Conservation (phyloP, 768 basidiomycete genomes). For the Amanita rubescens region DNA sequence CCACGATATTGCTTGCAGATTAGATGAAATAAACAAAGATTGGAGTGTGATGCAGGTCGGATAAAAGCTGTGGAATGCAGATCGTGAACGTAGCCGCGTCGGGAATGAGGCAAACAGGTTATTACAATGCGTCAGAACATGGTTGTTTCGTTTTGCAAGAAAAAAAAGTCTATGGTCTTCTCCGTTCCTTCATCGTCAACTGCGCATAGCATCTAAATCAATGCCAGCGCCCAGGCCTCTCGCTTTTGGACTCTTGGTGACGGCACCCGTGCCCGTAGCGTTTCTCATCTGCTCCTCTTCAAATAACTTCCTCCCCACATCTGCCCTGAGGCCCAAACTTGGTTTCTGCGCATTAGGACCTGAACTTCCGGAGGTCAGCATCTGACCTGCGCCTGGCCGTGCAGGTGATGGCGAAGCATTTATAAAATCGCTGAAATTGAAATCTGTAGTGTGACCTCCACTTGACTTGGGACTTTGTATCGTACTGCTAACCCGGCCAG, state of each 20-base stretch:
- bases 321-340: slow-evolving; percentile 48
- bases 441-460: slow-evolving; percentile 28
- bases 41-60: slow-evolving; percentile 1
- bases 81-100: neutral
- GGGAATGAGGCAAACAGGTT: neutral
- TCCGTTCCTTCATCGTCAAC: slow-evolving; percentile 17
- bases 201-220: slow-evolving; percentile 30
- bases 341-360: slow-evolving; percentile 26
- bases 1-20: slow-evolving; percentile 7
- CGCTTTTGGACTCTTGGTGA: slow-evolving; percentile 17
- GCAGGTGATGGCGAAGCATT: slow-evolving; percentile 64
- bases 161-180: neutral
- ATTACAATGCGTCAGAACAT: neutral
- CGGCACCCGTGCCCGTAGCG: slow-evolving; percentile 14
- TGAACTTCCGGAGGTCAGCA: slow-evolving; percentile 5
- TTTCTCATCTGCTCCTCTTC: slow-evolving; percentile 60
- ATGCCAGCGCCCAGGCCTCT: slow-evolving; percentile 34
- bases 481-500: slow-evolving; percentile 16
- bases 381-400: slow-evolving; percentile 15
- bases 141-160: neutral
- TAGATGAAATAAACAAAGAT: slow-evolving; percentile 6
- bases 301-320: slow-evolving; percentile 61
- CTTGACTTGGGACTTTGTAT: slow-evolving; percentile 27
- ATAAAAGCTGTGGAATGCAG: too few species aligned
- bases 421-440: slow-evolving; percentile 68